Evolutionary conservation across 805 yeast species (phyloP).

Genomic region (Metschnikowia henanensis): DNA sequence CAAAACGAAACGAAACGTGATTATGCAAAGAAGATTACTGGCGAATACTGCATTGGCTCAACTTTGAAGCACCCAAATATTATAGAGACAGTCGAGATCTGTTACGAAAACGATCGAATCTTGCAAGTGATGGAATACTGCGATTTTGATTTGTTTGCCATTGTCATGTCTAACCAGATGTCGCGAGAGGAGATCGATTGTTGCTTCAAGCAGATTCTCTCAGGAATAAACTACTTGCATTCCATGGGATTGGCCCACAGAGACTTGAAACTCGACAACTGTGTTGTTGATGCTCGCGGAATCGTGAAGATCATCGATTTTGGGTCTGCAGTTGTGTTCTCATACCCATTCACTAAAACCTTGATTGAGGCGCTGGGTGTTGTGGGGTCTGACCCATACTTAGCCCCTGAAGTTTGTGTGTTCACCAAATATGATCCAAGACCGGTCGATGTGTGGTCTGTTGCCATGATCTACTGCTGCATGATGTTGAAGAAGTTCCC

Average conservation of each 20-base stretch:
- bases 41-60: constrained; percentile 86
- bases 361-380: constrained; percentile 63
- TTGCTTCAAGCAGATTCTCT: constrained; percentile 70
- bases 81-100: constrained; percentile 74
- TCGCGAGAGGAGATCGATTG: constrained; percentile 80
- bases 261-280: constrained; percentile 79
- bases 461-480: constrained; percentile 83
- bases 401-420: constrained; percentile 88
- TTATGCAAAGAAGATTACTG: constrained; percentile 82
- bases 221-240: constrained; percentile 75
- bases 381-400: constrained; percentile 84
- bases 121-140: constrained; percentile 95
- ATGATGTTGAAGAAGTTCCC: constrained; percentile 85
- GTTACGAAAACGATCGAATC: constrained; percentile 68
- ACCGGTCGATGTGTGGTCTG: constrained; percentile 81
- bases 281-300: constrained; percentile 74
- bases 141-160: constrained; percentile 81
- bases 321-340: constrained; percentile 82
- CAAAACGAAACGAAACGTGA: constrained; percentile 71
- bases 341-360: constrained; percentile 65
- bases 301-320: constrained; percentile 78
- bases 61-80: constrained; percentile 81
- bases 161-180: constrained; percentile 85
- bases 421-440: constrained; percentile 69
- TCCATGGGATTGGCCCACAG: constrained; percentile 80